These are phyloP conservation scores for Helianthus annuus DNA, from an alignment of 129 eudicot species.

Conservation along the genomic window HanXRQr2.0-SUNRISE NC_035449.2:177390737-177391236, in stretches of 20 bases:
- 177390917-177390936: slow-evolving; percentile 9
- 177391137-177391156: no score
- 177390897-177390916: not conserved
- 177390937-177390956: slow-evolving; percentile 70
- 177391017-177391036: no score
- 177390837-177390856: slow-evolving; percentile 70
- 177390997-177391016: not conserved
- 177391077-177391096: no score
- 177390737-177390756: slow-evolving; percentile 48
- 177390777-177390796: slow-evolving; percentile 67
- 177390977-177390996: slow-evolving; percentile 97
- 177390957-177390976: slow-evolving; percentile 94
- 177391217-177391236: no score
- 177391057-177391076: no score
- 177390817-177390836: slow-evolving; percentile 70
- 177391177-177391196: no score
- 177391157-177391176: no score
- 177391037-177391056: no score
- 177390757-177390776: slow-evolving; percentile 61
- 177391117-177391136: no score
- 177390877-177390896: slow-evolving; percentile 5
- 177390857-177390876: not conserved
- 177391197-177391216: no score
- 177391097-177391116: no score
- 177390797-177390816: slow-evolving; percentile 64